Evolutionary conservation across 352 stramenopile genomes (phyloP).

Genomic region (Phytophthora pluvialis): DNA sequence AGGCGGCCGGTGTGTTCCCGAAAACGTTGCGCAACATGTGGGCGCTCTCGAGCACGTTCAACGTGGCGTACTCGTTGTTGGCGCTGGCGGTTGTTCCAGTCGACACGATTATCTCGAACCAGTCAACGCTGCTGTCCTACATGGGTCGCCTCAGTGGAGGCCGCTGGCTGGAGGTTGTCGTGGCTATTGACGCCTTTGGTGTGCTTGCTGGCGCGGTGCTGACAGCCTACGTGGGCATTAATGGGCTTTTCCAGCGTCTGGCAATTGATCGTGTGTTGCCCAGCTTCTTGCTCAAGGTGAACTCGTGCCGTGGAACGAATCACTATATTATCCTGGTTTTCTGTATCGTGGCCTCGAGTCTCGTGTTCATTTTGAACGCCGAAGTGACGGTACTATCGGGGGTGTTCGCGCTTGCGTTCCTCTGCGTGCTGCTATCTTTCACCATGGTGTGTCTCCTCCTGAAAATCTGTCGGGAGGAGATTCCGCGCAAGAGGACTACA

Average conservation of each 20-base stretch:
- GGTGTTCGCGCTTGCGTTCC: conserved; percentile 91
- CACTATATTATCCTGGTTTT: conserved; percentile 88
- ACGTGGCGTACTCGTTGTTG: conserved; percentile 67
- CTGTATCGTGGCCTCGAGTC: conserved; percentile 69
- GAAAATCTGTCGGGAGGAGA: conserved; percentile 79
- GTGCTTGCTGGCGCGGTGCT: conserved; percentile 87
- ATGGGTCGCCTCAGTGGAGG: conserved; percentile 54
- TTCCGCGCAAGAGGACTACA: conserved; percentile 71
- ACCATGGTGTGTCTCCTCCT: conserved; percentile 83
- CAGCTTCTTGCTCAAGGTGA: conserved; percentile 60
- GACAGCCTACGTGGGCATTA: conserved; percentile 87
- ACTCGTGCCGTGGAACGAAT: conserved; percentile 74
- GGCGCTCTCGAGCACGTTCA: conserved; percentile 82
- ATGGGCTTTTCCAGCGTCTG: conserved; percentile 77
- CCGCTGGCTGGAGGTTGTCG: conserved; percentile 47
- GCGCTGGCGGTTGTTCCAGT: conserved; percentile 82
- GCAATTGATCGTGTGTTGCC: conserved; percentile 80
- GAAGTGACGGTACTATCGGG: conserved; percentile 79
- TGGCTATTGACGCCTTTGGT: conserved; percentile 89
- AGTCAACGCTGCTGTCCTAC: conserved; percentile 73
- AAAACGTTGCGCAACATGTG: conserved; percentile 86
- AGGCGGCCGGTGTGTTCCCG: conserved; percentile 79
- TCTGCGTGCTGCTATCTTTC: conserved; percentile 88
- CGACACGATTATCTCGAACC: conserved; percentile 65
- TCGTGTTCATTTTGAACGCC: conserved; percentile 82